Evolutionary conservation across 495 filamentous ascomycete species (phyloP).

Genomic region (Aspergillus carlsbadensis): DNA sequence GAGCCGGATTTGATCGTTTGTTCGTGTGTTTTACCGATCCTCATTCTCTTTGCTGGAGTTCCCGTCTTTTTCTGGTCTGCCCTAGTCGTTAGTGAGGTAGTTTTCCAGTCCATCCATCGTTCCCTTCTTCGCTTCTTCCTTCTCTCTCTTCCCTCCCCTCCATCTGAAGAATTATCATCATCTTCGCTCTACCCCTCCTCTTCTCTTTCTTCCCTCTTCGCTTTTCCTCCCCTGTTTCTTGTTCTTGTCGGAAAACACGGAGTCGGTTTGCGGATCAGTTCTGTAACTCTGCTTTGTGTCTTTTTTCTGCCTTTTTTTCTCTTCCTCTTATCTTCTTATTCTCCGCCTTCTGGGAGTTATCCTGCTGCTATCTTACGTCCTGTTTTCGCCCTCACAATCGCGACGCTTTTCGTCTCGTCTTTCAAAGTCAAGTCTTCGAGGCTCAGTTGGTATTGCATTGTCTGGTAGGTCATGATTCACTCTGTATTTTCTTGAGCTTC

Average conservation of each 20-base stretch:
- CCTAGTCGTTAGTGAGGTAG: constrained; percentile 16
- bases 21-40: constrained; percentile 20
- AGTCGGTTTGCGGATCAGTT: constrained; percentile 45
- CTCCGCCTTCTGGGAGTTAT: constrained; percentile 35
- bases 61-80: constrained; percentile 28
- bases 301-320: constrained; percentile 37
- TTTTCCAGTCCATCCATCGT: constrained; percentile 24
- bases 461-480: constrained; percentile 31
- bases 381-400: constrained; percentile 25
- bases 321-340: constrained; percentile 36
- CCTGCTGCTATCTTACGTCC: constrained; percentile 29
- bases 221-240: constrained; percentile 35
- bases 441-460: constrained; percentile 27
- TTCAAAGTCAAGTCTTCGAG: constrained; percentile 14
- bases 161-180: constrained; percentile 30
- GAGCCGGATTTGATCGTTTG: constrained; percentile 24
- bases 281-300: constrained; percentile 31
- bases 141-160: constrained; percentile 34
- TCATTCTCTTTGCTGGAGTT: constrained; percentile 16
- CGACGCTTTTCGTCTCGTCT: constrained; percentile 23
- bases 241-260: constrained; percentile 43
- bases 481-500: neutral
- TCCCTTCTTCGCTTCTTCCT: constrained; percentile 18
- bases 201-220: constrained; percentile 35
- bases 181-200: constrained; percentile 45